These are phyloP conservation scores for Omphalotus guepiniiformis DNA, from an alignment of 768 basidiomycete genomes.

Conservation along the genomic window DNA sequence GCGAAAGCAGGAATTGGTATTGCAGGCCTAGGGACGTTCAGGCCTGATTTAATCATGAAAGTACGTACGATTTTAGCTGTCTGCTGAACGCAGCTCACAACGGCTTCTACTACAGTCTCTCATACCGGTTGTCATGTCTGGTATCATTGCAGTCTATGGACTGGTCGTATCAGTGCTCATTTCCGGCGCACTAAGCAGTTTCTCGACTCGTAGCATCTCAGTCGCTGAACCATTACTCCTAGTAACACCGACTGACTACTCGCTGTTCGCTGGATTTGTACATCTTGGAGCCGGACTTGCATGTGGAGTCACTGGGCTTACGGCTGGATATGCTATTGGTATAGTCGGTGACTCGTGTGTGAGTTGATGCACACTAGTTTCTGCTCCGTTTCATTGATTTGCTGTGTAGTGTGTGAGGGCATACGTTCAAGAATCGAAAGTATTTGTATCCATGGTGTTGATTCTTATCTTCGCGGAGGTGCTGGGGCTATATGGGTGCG, in stretches of 20 bases:
- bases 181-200: conserved; percentile 40
- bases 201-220: background rate
- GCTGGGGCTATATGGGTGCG: conserved; percentile 81
- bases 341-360: conserved; percentile 89
- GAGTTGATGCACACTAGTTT: no score
- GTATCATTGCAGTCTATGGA: conserved; percentile 97
- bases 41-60: conserved; percentile 98
- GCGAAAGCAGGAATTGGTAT: conserved; percentile 97
- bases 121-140: conserved; percentile 97
- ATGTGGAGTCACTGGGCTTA: conserved; percentile 87
- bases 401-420: conserved; percentile 76
- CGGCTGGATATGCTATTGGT: conserved; percentile 94
- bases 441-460: conserved; percentile 95
- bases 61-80: conserved; percentile 33
- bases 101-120: conserved; percentile 55
- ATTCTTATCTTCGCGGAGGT: conserved; percentile 94
- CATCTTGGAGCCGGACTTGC: conserved; percentile 91
- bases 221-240: conserved; percentile 14
- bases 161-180: conserved; percentile 95
- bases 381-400: no score
- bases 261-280: conserved; percentile 82
- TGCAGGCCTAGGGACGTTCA: conserved; percentile 89
- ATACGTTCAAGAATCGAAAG: conserved; percentile 84
- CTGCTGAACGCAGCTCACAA: background rate
- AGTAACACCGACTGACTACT: conserved; percentile 70